Base-by-base conservation (phyloP, 495 filamentous ascomycete genomes). In the Daldinia concentrica region DNA sequence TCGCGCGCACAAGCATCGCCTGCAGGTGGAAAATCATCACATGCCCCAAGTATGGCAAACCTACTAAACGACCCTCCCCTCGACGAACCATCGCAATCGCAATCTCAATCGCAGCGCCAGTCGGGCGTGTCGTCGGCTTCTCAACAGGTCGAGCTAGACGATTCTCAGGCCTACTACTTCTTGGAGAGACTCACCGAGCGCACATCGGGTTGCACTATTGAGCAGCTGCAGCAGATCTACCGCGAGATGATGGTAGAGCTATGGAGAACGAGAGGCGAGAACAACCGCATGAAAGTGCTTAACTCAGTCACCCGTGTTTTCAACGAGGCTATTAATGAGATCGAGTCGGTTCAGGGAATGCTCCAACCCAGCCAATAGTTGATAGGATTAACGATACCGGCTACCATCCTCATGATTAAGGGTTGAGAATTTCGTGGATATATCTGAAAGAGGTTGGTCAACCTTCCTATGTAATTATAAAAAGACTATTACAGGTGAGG, bases 161-260 rank as follows among this genome's bases (percentile, higher is more conserved):
- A 86, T 8, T 64, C 73, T 0, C 80, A 84, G 39, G 76, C 92
- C 41, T 76, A 84, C 9, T 73, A 82, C 14, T 84, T 97, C 36
- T 84, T 91, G 58, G 72, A 82, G 0, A 77, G 85, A 29, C 79
- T 97, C 22, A 86, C 88, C 0, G 77, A 86, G 15, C 84, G 86
- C 32, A 92, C 91, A 7, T 90, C 90, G 45, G 94, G 94, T 0
- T 94, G 89, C 80, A 91, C 88, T 1, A 90, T 99, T 41, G 95
- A 98, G 80, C 96, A 99, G 77, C 84, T 99, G 30, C 95, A 98
- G 81, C 94, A 97, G 78, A 88, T 97, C 76, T 92, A 93, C 76
- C 89, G 94, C n/a, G 89, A 88, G 62, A 80, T 97, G 74, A 98
- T 98, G 95, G 90, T 94, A 66, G 87, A 88, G 45, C 83, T 98